Base-by-base conservation (phyloP, 2,329 filamentous ascomycete species). In the Kalaharituber pfeilii region DNA sequence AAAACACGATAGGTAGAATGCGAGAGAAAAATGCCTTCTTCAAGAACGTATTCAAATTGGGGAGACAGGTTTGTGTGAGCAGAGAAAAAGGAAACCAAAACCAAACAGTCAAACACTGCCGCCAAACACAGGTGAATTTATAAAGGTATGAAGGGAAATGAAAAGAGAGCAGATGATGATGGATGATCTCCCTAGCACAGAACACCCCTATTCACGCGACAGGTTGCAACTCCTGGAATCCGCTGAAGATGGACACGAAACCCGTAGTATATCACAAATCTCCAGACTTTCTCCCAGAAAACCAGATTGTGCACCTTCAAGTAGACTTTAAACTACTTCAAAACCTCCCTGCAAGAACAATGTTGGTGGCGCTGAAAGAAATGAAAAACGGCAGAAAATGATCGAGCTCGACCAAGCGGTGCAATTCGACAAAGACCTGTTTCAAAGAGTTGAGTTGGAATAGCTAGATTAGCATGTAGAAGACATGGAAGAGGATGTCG, bases 261-360 rank as follows among this genome's bases (percentile, higher is more conserved):
- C 24, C 42, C 42, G 42, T 22, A 47, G 42, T 47, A 47, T 45
- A 45, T 47, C n/a, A 47, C 42, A 47, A 47, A 47, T 20, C 15
- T 47, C 42, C 42, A 47, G 42, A 47, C 42, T 47, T 24, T 47
- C 24, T 25, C 24, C n/a, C 42, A 20, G 24, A 25, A 36, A 47
- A 47, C 42, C 42, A 47, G 42, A 47, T 47, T 13, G 6, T 22
- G 42, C 13, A 47, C 11, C 42, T 47, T 47, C 15, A 47, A 4
- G 6, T 2, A 18, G 15, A 20, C 42, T 25, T 25, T 22, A 47
- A 15, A 18, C 1, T 3, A 20, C 24, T 13, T 22, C 22, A 47
- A 47, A 47, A 9, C 42, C 42, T 39, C 42, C 24, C 25, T 47
- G 15, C n/a, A 47, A 7, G 42, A 47, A 47, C 18, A 20, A 15